Evolutionary conservation across 2,329 filamentous ascomycete species (phyloP).

Genomic region (Fusarium sp.): DNA sequence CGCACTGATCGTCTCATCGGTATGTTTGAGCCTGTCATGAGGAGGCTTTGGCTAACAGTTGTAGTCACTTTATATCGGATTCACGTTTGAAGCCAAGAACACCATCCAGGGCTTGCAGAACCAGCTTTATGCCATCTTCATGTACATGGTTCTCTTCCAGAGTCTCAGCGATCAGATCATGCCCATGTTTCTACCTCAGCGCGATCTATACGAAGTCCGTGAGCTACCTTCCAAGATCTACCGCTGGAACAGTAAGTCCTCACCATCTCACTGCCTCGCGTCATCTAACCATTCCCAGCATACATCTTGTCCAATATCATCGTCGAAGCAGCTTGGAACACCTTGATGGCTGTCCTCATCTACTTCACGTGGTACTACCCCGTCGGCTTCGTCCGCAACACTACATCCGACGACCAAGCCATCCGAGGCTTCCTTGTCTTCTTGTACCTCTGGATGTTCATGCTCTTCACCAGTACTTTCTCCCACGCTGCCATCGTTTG

Average conservation of each 20-base stretch:
- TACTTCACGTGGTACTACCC: conserved; percentile 45
- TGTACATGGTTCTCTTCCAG: conserved; percentile 74
- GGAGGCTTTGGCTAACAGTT: neutral
- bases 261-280: accelerated
- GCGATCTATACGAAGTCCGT: conserved; percentile 72
- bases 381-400: conserved; percentile 41
- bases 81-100: conserved; percentile 67
- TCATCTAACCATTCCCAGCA: conserved; percentile 3
- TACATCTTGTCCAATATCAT: conserved; percentile 39
- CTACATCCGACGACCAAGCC: conserved; percentile 28
- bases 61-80: conserved; percentile 68
- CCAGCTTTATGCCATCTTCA: conserved; percentile 74
- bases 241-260: conserved; percentile 41
- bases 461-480: conserved; percentile 42
- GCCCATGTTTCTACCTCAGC: conserved; percentile 75
- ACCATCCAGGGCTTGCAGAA: conserved; percentile 72
- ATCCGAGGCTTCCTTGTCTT: conserved; percentile 41
- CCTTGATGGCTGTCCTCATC: conserved; percentile 34
- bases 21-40: neutral
- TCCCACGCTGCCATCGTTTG: conserved; percentile 39
- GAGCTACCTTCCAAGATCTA: conserved; percentile 74
- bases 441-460: conserved; percentile 38
- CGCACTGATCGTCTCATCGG: conserved; percentile 41
- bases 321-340: conserved; percentile 39
- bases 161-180: conserved; percentile 69